Evolutionary conservation across 768 basidiomycete species (phyloP), one percentile per base, ranked within the genome.

Genomic region (Plicaturopsis crispa): DNA sequence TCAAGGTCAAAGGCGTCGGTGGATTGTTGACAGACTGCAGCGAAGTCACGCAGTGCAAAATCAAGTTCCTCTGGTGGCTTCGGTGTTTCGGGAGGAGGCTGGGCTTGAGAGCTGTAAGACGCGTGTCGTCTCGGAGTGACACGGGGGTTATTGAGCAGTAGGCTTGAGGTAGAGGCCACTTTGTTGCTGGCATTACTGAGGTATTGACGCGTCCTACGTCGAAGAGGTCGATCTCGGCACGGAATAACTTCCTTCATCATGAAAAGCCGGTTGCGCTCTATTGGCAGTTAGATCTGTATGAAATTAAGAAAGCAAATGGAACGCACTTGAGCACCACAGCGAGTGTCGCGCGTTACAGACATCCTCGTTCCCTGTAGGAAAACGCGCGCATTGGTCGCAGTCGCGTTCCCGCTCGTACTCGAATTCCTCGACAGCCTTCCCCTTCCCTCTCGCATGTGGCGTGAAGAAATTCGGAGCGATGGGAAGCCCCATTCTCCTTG

Each of bases 381-480:
- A 46, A 55, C 51, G 18, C 50, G 46, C n/a, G n/a, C n/a, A n/a
- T n/a, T n/a, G n/a, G n/a, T n/a, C n/a, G n/a, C n/a, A n/a, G n/a
- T n/a, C n/a, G n/a, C n/a, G n/a, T n/a, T n/a, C n/a, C n/a, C n/a
- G n/a, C n/a, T n/a, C n/a, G n/a, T n/a, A n/a, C n/a, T n/a, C n/a
- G n/a, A n/a, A n/a, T n/a, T n/a, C n/a, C n/a, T n/a, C n/a, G n/a
- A n/a, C n/a, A n/a, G 61, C 67, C 49, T 61, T 71, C 48, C 65
- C 71, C 56, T 80, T 80, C 22, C 74, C 75, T 49, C 75, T 80
- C 36, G 52, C 58, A 38, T 61, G 63, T 40, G 80, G 79, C 3
- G 66, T 72, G 48, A 77, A 78, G 54, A 79, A 78, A 48, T 75
- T 69, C 7, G 59, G 43, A 1, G 62, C 60, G 14, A 59, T 41